These are phyloP conservation scores for Seiridium unicorne DNA, from an alignment of 2,329 filamentous ascomycete genomes.

Conservation along the genomic window DNA sequence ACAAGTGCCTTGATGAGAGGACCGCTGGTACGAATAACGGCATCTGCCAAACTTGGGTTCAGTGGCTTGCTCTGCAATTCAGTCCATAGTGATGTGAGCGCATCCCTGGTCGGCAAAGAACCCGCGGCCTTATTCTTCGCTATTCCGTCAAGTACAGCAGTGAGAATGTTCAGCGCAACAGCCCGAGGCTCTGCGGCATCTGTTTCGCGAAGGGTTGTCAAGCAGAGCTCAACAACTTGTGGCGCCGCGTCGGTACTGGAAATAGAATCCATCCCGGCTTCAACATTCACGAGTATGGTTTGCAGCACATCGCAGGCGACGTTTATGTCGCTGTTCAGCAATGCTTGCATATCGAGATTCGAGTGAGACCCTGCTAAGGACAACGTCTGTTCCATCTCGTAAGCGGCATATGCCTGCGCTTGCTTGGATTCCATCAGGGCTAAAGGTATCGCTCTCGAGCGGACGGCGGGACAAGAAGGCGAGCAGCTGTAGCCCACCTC, in stretches of 20 bases:
- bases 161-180: conserved; percentile 46
- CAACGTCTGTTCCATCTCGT: conserved; percentile 5
- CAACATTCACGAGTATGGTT: conserved; percentile 25
- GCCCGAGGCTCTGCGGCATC: conserved; percentile 44
- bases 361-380: conserved; percentile 18
- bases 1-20: conserved; percentile 36
- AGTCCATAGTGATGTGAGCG: conserved; percentile 39
- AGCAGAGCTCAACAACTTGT: conserved; percentile 40
- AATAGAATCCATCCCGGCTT: conserved; percentile 14
- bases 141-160: conserved; percentile 40
- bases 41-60: conserved; percentile 49
- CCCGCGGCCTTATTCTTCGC: conserved; percentile 21
- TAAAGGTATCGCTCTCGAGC: background rate
- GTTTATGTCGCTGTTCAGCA: conserved; percentile 37
- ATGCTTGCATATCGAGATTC: conserved; percentile 29
- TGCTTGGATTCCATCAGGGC: conserved; percentile 8
- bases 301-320: conserved; percentile 41
- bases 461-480: background rate
- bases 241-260: conserved; percentile 13
- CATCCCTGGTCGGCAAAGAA: conserved; percentile 29
- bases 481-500: background rate
- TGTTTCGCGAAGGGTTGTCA: conserved; percentile 36
- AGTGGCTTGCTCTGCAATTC: conserved; percentile 34
- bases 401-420: conserved; percentile 5
- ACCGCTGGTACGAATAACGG: conserved; percentile 47